Conservation (phyloP, 2,329 filamentous ascomycete genomes). For the Lasiodiplodia hormozganensis region DNA sequence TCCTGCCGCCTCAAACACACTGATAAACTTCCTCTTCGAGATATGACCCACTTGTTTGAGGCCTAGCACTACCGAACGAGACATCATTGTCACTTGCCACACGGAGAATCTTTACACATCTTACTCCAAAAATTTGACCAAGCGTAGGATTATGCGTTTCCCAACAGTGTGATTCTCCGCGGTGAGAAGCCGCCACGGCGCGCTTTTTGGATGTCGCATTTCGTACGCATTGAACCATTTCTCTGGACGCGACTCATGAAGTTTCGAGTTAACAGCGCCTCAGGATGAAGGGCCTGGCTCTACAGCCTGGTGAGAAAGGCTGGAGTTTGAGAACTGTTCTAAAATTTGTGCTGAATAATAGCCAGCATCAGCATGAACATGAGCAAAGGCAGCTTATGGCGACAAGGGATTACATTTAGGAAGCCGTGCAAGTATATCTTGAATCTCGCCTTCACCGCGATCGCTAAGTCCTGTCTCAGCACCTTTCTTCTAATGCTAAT, state of each 20-base stretch:
- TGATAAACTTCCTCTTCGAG: conserved; percentile 17
- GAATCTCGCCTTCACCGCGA: too few species aligned
- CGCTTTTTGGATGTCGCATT: not conserved
- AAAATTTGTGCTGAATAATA: not conserved
- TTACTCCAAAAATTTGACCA: not conserved
- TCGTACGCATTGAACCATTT: not conserved
- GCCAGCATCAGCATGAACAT: not conserved
- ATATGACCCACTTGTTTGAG: not conserved
- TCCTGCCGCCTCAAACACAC: conserved; percentile 16
- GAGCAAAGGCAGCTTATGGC: not conserved
- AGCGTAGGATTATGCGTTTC: not conserved
- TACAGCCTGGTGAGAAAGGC: not conserved
- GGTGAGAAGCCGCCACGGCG: not conserved
- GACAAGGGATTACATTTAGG: not conserved
- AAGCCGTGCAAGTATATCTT: not conserved
- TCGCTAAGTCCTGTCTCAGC: too few species aligned
- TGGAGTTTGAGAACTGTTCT: not conserved
- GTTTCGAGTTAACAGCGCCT: not conserved
- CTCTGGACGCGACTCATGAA: not conserved
- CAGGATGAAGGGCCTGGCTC: too few species aligned
- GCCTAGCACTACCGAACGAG: not conserved
- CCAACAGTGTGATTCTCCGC: not conserved
- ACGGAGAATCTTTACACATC: not conserved
- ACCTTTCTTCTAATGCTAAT: too few species aligned
- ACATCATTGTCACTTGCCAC: not conserved